Base-by-base conservation (phyloP, 305 asterid species). In the Solanum aculeatissimum region DNA sequence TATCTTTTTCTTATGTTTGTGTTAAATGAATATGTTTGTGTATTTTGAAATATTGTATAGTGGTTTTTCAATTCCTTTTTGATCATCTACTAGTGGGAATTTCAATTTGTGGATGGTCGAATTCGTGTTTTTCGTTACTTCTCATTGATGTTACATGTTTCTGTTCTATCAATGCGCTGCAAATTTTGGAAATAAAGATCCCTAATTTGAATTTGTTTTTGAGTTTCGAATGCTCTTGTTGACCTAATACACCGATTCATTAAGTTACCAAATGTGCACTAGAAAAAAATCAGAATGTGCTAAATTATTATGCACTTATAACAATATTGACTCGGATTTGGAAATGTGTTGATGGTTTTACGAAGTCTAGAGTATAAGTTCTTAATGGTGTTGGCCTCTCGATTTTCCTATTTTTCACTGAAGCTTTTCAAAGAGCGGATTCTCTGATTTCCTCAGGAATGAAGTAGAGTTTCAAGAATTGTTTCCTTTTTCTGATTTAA, bases 181-280 rank as follows among this genome's bases (percentile, higher is more conserved):
- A 9, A 78, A 83, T 58, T 58, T 84, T 65, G 82, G 78, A 70
- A 84, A 80, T 85, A 81, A 65, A 84, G 89, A 89, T 87, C 91
- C 88, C 91, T 82, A 87, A 83, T 87, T 84, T 72, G 19, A 43
- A 84, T 55, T 69, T 45, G n/a, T 83, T 82, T 69, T 47, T 32
- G 23, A 71, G 62, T 65, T 85, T 80, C 81, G 23, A 49, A 53
- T 19, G 49, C 66, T 62, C 71, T 81, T 47, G 63, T 47, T 85
- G 66, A 68, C 29, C 80, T 69, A 63, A 71, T 69, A 42, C 75
- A 70, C 18, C 23, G 47, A 43, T 60, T 68, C 19, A 84, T 47
- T 87, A 42, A 25, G 85, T 58, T 74, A 27, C 25, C 71, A 38
- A 60, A 85, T n/a, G 72, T 42, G 63, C 32, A 35, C 70, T 74